These are phyloP conservation scores for Lipomyces yarrowii DNA, from an alignment of 1,139 yeast genomes.

Conservation along the genomic window DNA sequence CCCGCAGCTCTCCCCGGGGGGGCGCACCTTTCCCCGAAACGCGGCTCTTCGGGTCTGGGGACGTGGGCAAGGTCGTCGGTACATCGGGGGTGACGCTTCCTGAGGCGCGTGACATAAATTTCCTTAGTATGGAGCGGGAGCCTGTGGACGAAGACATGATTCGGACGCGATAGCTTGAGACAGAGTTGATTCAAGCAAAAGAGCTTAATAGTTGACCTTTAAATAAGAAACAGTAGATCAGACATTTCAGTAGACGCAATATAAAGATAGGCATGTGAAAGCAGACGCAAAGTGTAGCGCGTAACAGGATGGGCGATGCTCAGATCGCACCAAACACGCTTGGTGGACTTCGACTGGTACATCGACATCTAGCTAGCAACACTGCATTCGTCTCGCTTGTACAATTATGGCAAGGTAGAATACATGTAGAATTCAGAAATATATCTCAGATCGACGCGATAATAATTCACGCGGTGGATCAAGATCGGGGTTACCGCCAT, in stretches of 20 bases:
- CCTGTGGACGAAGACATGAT: background rate
- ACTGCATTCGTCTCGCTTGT: background rate
- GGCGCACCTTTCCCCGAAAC: too few relatives aligned
- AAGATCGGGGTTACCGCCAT: too few relatives aligned
- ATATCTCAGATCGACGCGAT: too few relatives aligned
- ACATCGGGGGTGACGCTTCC: background rate
- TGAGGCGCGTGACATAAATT: background rate
- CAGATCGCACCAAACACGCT: background rate
- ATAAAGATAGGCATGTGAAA: background rate
- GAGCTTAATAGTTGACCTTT: background rate
- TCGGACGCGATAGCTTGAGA: background rate
- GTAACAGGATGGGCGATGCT: background rate
- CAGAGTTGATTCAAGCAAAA: background rate
- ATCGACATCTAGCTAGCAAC: background rate
- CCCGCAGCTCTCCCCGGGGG: too few relatives aligned
- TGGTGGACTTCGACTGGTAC: background rate
- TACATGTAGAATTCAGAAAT: too few relatives aligned
- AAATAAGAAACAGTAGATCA: background rate
- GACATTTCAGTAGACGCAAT: background rate
- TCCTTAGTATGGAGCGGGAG: background rate
- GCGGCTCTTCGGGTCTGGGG: too few relatives aligned
- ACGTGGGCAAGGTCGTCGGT: background rate
- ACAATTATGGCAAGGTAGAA: too few relatives aligned
- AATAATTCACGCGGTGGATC: too few relatives aligned
- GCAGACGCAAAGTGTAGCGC: background rate